Base-by-base conservation (phyloP, 1,284 basidiomycete species). In the Blastosporella zonata region DNA sequence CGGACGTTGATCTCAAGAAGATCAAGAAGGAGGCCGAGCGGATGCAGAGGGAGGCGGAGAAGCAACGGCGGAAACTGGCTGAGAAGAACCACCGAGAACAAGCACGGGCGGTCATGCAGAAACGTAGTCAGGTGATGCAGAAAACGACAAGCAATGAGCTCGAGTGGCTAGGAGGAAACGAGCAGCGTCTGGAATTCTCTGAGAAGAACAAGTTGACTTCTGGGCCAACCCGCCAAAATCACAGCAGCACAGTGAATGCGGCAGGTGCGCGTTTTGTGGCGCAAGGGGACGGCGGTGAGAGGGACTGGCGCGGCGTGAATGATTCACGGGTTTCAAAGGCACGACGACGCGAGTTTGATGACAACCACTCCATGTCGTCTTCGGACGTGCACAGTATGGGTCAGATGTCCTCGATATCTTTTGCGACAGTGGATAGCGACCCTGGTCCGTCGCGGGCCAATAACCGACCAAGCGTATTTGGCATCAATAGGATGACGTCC, bases 91-190 rank as follows among this genome's bases (percentile, higher is more conserved):
- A 84, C 58, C 79, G 74, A 59, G 95, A 98, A 60, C 87, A 96
- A 60, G 93, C 96, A 5, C 82, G 96, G 44, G 94, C 93, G 31
- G 96, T 98, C 66, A 89, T 98, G 84, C 84, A 87, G 64, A 97
- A 97, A 73, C 89, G 93, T 62, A 84, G 80, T 50, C 81, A 84
- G 57, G 75, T 92, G 62, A 71, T 84, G 59, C 80, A 81, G 59
- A 78, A 82, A 56, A 74, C 74, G 23, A 71, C 73, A 20, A 71
- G 70, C 46, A 67, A 76, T 46, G 77, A 83, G 55, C 66, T 84
- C 43, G 81, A 86, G 61, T 87, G 82, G 75, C 60, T 61, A 21
- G 63, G 65, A 47, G 71, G 69, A 31, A 67, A 66, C 34, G 64
- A 75, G 46, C 72, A 72, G 46, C 68, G 68, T 22, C 55, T 67